A percentile compares a stretch with the other conserved stretches of the same genome.
These are phyloP conservation scores for Solanum corneliomulleri DNA, from an alignment of 257 asterid species.

Conservation along the genomic window DNA sequence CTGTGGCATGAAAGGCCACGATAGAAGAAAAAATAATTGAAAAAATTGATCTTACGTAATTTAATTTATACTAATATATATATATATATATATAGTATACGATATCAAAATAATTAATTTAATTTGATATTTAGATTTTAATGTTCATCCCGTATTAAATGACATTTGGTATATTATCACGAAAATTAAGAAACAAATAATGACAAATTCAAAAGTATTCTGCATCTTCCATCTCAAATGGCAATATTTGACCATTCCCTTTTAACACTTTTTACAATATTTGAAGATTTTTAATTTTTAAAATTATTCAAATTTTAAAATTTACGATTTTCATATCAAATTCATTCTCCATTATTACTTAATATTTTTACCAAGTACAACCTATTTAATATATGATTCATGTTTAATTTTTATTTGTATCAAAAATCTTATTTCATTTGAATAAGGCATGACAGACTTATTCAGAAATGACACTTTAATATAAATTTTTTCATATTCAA, in stretches of 20 bases:
- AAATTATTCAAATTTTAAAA: background rate
- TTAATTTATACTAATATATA: too few species aligned
- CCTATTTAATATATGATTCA: background rate
- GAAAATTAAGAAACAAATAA: background rate
- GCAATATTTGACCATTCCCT: background rate
- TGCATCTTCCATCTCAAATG: background rate
- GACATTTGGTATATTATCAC: background rate
- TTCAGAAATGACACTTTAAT: too few species aligned
- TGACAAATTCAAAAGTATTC: background rate
- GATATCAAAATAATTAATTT: background rate
- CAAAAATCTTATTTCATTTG: too few species aligned
- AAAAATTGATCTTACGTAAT: background rate
- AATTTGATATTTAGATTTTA: background rate
- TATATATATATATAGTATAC: background rate
- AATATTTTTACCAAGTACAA: background rate
- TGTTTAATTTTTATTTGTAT: too few species aligned
- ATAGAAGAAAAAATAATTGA: background rate
- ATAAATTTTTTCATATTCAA: too few species aligned
- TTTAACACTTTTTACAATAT: background rate
- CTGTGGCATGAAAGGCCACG: background rate
- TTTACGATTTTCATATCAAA: background rate
- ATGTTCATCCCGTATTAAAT: background rate
- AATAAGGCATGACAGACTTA: too few species aligned
- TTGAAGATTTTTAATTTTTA: too few species aligned
- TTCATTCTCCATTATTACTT: background rate